Conservation (phyloP, 768 basidiomycete species). For the Boletellus sp. region DNA sequence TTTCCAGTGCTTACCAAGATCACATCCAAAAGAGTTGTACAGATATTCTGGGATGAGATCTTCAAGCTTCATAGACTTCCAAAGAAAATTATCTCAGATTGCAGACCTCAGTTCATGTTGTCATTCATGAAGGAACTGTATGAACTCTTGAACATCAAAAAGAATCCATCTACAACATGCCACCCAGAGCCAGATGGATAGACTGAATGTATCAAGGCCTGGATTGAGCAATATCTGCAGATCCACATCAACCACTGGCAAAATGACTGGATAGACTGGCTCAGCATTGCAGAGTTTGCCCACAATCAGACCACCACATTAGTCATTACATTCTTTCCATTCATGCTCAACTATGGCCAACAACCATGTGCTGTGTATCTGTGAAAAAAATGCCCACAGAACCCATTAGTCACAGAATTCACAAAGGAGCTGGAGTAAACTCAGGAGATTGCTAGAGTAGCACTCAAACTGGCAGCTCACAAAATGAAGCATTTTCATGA, state of each 20-base stretch:
- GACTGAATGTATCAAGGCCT: neutral
- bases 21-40: too few species aligned
- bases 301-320: neutral
- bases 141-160: conserved; percentile 30
- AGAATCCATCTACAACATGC: conserved; percentile 37
- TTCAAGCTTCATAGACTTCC: too few species aligned
- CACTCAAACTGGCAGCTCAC: neutral
- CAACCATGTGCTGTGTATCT: too few species aligned
- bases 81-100: too few species aligned
- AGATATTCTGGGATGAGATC: too few species aligned
- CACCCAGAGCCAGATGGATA: conserved; percentile 30
- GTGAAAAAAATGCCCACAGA: too few species aligned
- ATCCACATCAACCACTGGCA: neutral
- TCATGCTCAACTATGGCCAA: neutral
- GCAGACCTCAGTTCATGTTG: too few species aligned
- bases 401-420: neutral
- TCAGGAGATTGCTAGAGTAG: neutral
- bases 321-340: neutral
- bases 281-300: neutral
- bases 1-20: too few species aligned
- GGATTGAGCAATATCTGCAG: neutral
- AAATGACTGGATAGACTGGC: neutral
- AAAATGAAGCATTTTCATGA: neutral
- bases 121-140: conserved; percentile 31
- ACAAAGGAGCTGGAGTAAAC: neutral